Base-by-base conservation (phyloP, 2,329 filamentous ascomycete genomes). In the Aspergillus eucalypticola region DNA sequence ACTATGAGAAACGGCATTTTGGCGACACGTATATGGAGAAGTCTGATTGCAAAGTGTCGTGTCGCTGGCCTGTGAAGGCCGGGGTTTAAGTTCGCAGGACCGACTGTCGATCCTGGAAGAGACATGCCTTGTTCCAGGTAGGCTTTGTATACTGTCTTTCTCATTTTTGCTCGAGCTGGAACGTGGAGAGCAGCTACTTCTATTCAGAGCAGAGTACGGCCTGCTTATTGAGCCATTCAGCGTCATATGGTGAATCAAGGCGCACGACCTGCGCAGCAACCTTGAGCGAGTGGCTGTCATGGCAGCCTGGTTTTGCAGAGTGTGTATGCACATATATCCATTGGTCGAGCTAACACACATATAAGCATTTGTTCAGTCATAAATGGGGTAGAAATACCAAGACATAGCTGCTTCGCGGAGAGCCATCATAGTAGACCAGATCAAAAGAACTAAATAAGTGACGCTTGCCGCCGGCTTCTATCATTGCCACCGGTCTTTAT, bases 231-330 rank as follows among this genome's bases (percentile, higher is more conserved):
- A 23, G 13, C 21, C 4, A 15, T 17, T 46, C 23, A 17, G 27
- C 19, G 25, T 17, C 32, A 27, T 29, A 8, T 55, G n/a, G 23
- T 32, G n/a, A 29, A 8, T 11, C 39, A 19, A 29, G 39, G 39
- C 39, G 39, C 17, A 54, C 52, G 52, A 6, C 53, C 53, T 19
- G 53, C 53, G 23, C 29, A 44, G 39, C 53, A 17, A 46, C 39
- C 39, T 55, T n/a, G 53, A 50, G 21, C 17, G 17, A 25, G 8
- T 51, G 25, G 29, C 54, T 25, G 32, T 35, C 19, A 49, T 38
- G 23, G 15, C 11, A 32, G 46, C 35, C 15, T 5, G 21, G 11
- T 23, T 39, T 15, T 23, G 46, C 32, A 21, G 8, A 11, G 46
- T 32, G 32, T 3, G n/a, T 3, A 21, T 13, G n/a, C 15, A 32